Evolutionary conservation across 768 basidiomycete species (phyloP), one percentile per base, ranked within the genome.

Genomic region (Sarcodon sp.): DNA sequence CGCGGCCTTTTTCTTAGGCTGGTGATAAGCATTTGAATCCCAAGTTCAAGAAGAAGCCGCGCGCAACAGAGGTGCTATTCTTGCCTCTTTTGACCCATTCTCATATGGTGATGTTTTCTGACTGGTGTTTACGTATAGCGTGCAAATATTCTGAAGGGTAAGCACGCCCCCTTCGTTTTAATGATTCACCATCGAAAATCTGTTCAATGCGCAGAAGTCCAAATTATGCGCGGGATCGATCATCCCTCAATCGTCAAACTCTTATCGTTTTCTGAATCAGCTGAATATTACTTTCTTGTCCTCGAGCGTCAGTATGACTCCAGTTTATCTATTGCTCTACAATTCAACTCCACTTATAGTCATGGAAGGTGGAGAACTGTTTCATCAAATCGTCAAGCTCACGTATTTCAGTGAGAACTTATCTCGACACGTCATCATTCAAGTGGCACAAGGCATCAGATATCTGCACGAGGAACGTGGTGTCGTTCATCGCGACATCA

Each of bases 401-500:
- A 99, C 96, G 3, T 99, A 98, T 66, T 99, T 99, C 63, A 90
- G 87, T 63, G 96, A 99, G 66, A 88, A 86, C 49, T 82, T 99
- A n/a, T 77, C 96, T 4, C 83, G 93, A 9, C 96, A 98, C 61
- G 93, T 98, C 57, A 97, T 99, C 56, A 69, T 96, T 0, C 96
- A 99, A 66, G 92, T 96, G 21, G 90, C 89, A 0, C 76, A 89
- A 12, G 96, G 88, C 15, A 97, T 99, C 43, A 79, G 87, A 21
- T 89, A 98, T 65, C 75, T 99, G 7, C 96, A 99, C 61, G 93
- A 98, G 63, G 96, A 97, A 62, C 83, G 90, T 15, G 96, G 96
- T 8, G 92, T 99, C 32, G 93, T 98, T 2, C 96, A 99, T 63
- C 88, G 96, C 34, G 96, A 99, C 60, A 99, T 99, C 71, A 99